Base-by-base conservation (phyloP, 2,329 filamentous ascomycete genomes). In the Nemania abortiva region DNA sequence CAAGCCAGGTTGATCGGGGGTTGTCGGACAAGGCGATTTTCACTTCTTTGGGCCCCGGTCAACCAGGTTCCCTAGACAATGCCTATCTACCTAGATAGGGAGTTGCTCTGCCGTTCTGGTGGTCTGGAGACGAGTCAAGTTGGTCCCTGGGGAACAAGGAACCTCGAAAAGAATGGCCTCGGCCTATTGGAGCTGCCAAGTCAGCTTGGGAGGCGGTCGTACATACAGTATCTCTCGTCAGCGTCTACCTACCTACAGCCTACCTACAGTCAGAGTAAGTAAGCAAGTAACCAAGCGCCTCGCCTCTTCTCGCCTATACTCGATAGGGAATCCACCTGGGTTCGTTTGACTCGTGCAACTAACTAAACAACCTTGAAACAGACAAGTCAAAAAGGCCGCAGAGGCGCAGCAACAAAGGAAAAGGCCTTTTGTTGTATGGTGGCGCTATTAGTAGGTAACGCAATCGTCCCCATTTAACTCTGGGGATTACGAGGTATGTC, bases 151-250 rank as follows among this genome's bases (percentile, higher is more conserved):
- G 10, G 15, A 42, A 13, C 20, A 45, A 39, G 39, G 53, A 54
- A 59, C 15, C 49, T 58, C 52, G 64, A 27, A 27, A 27, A 27
- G 24, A 53, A 62, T 13, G 45, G 63, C 56, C 34, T 49, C 56
- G 56, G 60, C 55, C 64, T 64, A 61, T 64, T 42, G 52, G 45
- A 42, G 60, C 55, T 2, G 18, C 20, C 42, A 15, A 34, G 64
- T 61, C 64, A 63, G 68, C 64, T 49, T 47, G 45, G 24, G 49
- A 58, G 53, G 54, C 49, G 64, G 60, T n/a, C 64, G 22, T 29
- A 42, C n/a, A 45, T 56, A 37, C 55, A 54, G 63, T 59, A 29
- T 52, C 22, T 52, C 24, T 52, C 49, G 24, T 52, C 49, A 52
- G 24, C 49, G 22, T 29, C 49, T 29, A 13, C 20, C 49, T 29